phyloP scores from a whole-genome alignment of 2,329 filamentous ascomycete species.

The Ploettnerulaceae sp. region DNA sequence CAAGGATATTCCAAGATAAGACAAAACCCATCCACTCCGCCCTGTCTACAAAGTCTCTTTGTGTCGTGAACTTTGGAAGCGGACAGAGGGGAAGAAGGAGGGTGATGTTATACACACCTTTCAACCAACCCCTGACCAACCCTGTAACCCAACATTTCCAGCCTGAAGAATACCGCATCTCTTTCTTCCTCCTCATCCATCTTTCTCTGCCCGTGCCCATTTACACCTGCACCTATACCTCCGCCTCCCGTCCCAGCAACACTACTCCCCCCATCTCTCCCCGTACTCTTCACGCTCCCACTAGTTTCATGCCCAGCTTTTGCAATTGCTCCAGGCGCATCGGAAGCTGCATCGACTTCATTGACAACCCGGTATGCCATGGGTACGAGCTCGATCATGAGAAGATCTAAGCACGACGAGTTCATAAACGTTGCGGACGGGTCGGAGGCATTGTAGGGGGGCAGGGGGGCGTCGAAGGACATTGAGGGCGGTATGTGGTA shows the following conservation, averaged over 20 bases:
- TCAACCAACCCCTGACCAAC: conserved; percentile 92
- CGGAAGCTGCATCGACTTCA: conserved; percentile 40
- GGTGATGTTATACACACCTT: conserved; percentile 50
- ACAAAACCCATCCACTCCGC: background rate
- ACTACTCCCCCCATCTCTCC: conserved; percentile 65
- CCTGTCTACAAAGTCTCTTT: background rate
- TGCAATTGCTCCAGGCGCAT: background rate
- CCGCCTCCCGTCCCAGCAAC: conserved; percentile 35
- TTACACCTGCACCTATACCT: conserved; percentile 52
- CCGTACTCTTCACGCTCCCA: conserved; percentile 22
- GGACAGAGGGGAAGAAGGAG: conserved; percentile 2
- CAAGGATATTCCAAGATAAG: background rate
- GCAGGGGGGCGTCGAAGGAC: conserved; percentile 68
- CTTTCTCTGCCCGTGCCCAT: conserved; percentile 37
- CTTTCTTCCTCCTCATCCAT: conserved; percentile 75
- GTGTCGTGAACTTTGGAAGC: background rate
- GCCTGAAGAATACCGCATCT: conserved; percentile 77
- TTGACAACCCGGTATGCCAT: conserved; percentile 82
- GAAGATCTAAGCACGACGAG: conserved; percentile 84
- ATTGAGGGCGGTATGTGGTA: conserved; percentile 41
- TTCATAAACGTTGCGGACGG: conserved; percentile 71
- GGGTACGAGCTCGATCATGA: conserved; percentile 94
- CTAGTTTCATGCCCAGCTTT: conserved; percentile 5
- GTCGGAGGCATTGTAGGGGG: conserved; percentile 67
- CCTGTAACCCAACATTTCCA: conserved; percentile 83